These are phyloP conservation scores for Kodamaea suecica DNA, from an alignment of 1,139 yeast genomes.

Conservation along the genomic window DNA sequence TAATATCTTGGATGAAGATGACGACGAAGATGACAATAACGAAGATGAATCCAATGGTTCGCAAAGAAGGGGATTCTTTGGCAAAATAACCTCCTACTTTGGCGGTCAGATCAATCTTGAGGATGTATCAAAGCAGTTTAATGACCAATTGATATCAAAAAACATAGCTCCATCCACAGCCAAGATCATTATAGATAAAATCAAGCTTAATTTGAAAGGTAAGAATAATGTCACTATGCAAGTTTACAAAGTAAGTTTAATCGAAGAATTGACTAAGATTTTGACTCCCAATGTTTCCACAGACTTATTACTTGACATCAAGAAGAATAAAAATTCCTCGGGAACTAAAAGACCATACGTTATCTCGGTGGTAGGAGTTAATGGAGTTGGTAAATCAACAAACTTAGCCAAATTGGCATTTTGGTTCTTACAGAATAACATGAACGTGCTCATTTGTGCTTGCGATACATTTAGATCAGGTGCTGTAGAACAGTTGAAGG, in stretches of 20 bases:
- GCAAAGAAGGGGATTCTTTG: conserved; percentile 27
- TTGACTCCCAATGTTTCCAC: conserved; percentile 92
- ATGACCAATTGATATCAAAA: conserved; percentile 42
- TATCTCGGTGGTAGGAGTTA: conserved; percentile 94
- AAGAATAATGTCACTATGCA: conserved; percentile 31
- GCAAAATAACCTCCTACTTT: conserved; percentile 37
- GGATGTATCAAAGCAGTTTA: conserved; percentile 41
- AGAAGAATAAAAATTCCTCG: conserved; percentile 33
- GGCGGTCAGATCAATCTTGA: conserved; percentile 38
- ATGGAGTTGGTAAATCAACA: conserved; percentile 97
- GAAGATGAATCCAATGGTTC: conserved; percentile 6
- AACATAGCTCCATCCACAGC: conserved; percentile 46
- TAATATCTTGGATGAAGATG: conserved; percentile 38
- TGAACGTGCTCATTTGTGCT: conserved; percentile 87
- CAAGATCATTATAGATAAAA: conserved; percentile 34
- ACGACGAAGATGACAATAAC: conserved; percentile 25
- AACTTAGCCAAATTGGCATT: conserved; percentile 91
- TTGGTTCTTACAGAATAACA: conserved; percentile 89
- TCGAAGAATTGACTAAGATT: conserved; percentile 73
- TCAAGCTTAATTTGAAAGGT: conserved; percentile 29
- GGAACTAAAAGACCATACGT: conserved; percentile 68
- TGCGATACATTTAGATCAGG: conserved; percentile 98
- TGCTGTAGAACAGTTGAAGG: conserved; percentile 94
- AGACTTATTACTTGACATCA: conserved; percentile 81
- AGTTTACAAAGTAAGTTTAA: conserved; percentile 54